Evolutionary conservation across 805 yeast species (phyloP).

Genomic region (Blastobotrys robertii): DNA sequence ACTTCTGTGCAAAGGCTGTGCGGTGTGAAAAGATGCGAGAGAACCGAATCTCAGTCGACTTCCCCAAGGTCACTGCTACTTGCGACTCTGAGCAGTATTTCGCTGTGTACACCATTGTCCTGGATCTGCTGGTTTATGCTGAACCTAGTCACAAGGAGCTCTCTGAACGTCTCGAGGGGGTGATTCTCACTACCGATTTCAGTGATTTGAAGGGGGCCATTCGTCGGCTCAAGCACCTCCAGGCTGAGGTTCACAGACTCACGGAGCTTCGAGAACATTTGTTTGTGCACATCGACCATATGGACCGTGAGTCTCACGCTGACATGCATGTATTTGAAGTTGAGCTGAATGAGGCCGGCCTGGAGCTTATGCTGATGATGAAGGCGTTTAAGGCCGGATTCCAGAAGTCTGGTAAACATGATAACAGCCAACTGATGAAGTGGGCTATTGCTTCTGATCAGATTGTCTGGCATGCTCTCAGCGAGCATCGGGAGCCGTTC

Average conservation of each 20-base stretch:
- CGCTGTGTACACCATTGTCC: conserved; percentile 51
- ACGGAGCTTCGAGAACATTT: conserved; percentile 37
- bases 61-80: conserved; percentile 57
- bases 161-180: conserved; percentile 51
- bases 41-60: conserved; percentile 47
- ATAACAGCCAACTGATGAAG: conserved; percentile 24
- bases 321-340: conserved; percentile 24
- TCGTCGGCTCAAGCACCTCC: conserved; percentile 39
- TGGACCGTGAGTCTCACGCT: conserved; percentile 29
- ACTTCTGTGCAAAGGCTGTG: conserved; percentile 11
- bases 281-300: conserved; percentile 37
- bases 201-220: conserved; percentile 46
- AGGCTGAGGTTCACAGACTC: conserved; percentile 36
- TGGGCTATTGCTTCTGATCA: conserved; percentile 61
- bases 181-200: conserved; percentile 61
- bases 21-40: conserved; percentile 21
- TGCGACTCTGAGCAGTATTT: conserved; percentile 69
- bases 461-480: conserved; percentile 60
- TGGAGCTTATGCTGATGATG: conserved; percentile 27
- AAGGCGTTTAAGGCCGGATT: conserved; percentile 27
- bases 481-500: conserved; percentile 50
- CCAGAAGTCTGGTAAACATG: conserved; percentile 25
- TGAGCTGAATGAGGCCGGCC: conserved; percentile 19
- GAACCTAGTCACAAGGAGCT: conserved; percentile 59
- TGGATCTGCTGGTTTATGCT: conserved; percentile 56